These are phyloP conservation scores for Eucalyptus albens DNA, from an alignment of 345 rosid species.

Conservation along the genomic window DNA sequence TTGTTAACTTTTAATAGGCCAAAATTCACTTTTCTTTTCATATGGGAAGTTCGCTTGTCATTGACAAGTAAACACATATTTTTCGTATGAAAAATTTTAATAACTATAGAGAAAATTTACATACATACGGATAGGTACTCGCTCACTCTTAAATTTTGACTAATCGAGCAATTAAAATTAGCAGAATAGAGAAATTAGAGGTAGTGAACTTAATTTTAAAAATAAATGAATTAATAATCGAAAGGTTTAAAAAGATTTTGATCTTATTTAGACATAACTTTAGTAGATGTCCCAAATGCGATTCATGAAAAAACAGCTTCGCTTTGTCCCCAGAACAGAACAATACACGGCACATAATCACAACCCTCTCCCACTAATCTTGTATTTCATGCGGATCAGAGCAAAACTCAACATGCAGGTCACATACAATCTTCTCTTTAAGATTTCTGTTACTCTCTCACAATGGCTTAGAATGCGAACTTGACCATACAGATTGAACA, in stretches of 20 bases:
- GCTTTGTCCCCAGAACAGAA: not conserved
- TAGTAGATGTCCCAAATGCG: not conserved
- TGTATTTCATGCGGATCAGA: not conserved
- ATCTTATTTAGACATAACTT: not conserved
- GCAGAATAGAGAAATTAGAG: not conserved
- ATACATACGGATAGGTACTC: not conserved
- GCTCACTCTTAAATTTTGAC: not conserved
- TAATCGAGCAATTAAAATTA: not conserved
- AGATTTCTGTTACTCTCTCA: not conserved
- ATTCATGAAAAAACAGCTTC: not conserved
- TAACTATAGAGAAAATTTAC: not conserved
- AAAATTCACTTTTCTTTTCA: not conserved
- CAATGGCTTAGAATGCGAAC: not conserved
- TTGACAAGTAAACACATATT: not conserved
- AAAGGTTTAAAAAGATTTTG: not conserved
- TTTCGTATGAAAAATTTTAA: not conserved
- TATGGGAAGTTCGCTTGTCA: not conserved
- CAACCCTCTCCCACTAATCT: not conserved
- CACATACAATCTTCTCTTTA: not conserved
- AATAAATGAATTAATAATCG: not conserved
- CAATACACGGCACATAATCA: not conserved
- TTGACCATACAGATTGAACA: not conserved
- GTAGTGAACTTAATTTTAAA: not conserved
- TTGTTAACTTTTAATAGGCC: not conserved
- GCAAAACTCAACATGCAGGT: not conserved